Conservation (phyloP, 768 basidiomycete genomes). For the Boletus sp. region DNA sequence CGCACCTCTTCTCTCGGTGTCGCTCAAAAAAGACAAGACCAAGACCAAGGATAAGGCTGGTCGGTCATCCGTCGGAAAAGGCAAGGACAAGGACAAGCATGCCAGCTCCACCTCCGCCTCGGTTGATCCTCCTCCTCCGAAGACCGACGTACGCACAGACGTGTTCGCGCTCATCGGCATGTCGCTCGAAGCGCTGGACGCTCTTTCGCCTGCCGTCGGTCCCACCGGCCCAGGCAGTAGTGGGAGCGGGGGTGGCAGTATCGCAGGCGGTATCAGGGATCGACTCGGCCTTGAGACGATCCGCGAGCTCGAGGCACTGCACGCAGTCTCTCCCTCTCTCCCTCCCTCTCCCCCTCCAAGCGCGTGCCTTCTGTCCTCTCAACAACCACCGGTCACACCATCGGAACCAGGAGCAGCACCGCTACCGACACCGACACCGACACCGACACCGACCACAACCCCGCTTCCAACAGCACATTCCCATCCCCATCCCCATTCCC, state of each 20-base stretch:
- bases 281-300: conserved; percentile 29
- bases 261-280: conserved; percentile 13
- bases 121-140: neutral
- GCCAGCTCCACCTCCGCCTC: neutral
- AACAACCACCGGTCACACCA: neutral
- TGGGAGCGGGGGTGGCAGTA: neutral
- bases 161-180: conserved; percentile 22
- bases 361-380: neutral
- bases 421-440: neutral
- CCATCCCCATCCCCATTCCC: neutral
- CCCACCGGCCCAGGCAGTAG: neutral
- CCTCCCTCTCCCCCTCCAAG: neutral
- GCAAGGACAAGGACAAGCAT: conserved; percentile 2
- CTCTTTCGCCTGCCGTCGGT: conserved; percentile 1
- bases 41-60: neutral
- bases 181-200: conserved; percentile 18
- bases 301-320: conserved; percentile 25
- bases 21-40: conserved; percentile 7
- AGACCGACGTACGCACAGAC: conserved; percentile 20
- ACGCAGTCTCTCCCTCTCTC: neutral
- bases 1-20: conserved; percentile 1
- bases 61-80: neutral
- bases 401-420: neutral
- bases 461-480: neutral
- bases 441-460: neutral